Percentiles rank a stretch among this genome's conserved stretches.
Evolutionary conservation across 2,329 filamentous ascomycete species (phyloP).

Genomic region (Lasiodiplodia theobromae): DNA sequence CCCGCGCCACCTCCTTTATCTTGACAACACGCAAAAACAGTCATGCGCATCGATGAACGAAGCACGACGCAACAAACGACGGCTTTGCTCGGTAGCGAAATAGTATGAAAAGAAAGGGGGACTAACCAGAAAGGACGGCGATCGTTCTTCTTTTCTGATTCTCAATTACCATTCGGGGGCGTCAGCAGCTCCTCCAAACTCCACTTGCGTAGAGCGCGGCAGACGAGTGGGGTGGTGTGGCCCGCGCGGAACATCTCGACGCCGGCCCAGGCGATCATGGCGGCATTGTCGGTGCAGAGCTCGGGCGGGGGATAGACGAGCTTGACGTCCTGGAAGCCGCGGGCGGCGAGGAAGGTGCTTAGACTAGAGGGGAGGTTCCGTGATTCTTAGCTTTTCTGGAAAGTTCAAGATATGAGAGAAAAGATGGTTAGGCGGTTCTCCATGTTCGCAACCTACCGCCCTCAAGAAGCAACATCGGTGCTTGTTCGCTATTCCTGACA

Average conservation of each 20-base stretch:
- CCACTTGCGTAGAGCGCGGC: conserved; percentile 47
- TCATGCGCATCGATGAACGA: background rate
- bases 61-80: background rate
- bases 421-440: background rate
- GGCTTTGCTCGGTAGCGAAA: background rate
- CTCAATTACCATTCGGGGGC: conserved; percentile 13
- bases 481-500: background rate
- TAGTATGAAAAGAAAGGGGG: background rate
- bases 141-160: background rate
- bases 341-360: conserved; percentile 66
- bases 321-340: conserved; percentile 67
- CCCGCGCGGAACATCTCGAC: conserved; percentile 90
- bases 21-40: background rate
- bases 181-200: conserved; percentile 37
- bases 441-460: background rate
- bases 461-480: background rate
- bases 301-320: conserved; percentile 77
- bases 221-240: conserved; percentile 47
- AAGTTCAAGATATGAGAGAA: background rate
- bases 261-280: conserved; percentile 96
- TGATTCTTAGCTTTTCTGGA: conserved; percentile 4
- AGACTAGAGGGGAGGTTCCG: conserved; percentile 40
- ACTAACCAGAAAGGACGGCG: background rate
- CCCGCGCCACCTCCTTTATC: conserved; percentile 22
- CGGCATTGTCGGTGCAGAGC: conserved; percentile 93